Conservation (phyloP, 2,329 filamentous ascomycete genomes). For the Trichoderma oligosporum region DNA sequence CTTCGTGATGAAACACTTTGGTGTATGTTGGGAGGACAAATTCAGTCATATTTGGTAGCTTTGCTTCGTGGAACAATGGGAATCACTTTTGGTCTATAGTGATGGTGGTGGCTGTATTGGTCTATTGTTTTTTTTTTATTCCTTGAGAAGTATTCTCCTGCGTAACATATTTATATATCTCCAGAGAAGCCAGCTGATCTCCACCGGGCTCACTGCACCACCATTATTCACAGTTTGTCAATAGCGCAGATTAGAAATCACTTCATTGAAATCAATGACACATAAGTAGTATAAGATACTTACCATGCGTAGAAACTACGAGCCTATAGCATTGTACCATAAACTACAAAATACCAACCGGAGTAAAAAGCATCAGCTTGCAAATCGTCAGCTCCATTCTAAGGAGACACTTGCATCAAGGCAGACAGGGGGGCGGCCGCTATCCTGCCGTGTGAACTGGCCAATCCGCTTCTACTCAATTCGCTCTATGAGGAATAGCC, state of each 20-base stretch:
- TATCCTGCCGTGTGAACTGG: neutral
- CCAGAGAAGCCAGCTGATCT: too few relatives aligned
- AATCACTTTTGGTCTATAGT: too few relatives aligned
- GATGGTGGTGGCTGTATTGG: neutral
- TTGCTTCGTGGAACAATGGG: neutral
- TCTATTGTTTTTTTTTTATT: neutral
- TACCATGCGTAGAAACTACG: too few relatives aligned
- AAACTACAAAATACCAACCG: too few relatives aligned
- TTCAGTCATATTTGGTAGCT: neutral
- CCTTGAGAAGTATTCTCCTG: neutral
- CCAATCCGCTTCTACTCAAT: neutral
- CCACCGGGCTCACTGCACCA: too few relatives aligned
- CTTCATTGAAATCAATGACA: too few relatives aligned
- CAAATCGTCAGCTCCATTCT: too few relatives aligned
- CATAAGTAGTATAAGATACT: too few relatives aligned
- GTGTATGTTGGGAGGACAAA: slow-evolving; percentile 13
- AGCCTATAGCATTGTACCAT: too few relatives aligned
- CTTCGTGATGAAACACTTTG: slow-evolving; percentile 21
- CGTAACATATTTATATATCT: neutral
- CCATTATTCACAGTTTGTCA: too few relatives aligned
- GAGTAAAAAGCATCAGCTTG: too few relatives aligned
- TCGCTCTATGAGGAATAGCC: neutral
- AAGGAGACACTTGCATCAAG: too few relatives aligned
- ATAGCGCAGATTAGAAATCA: neutral
- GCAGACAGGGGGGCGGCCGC: slow-evolving; percentile 6